Base-by-base conservation (phyloP, 305 asterid species). In the Plantago lanceolata region DNA sequence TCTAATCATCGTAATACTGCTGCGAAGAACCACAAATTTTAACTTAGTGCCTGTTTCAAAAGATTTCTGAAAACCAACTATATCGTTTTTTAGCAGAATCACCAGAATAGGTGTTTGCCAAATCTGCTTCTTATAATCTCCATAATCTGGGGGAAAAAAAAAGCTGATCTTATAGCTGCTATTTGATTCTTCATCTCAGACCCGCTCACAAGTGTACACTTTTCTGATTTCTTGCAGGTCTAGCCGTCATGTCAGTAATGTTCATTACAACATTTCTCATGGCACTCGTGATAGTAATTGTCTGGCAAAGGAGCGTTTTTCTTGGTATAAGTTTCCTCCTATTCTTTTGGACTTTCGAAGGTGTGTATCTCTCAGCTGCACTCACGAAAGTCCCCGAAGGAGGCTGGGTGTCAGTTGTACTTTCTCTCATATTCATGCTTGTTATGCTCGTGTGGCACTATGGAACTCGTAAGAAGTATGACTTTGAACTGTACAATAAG, bases 231-330 rank as follows among this genome's bases (percentile, higher is more conserved):
- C 12, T 40, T 1, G 66, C 95, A 93, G 99, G 99, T 51, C 78
- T 93, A 58, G 99, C 99, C 63, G 93, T 92, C 74, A 89, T 87
- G 94, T 81, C 97, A 0, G 98, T 92, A 69, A 89, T 92, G 97
- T 89, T 81, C 71, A 87, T 92, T 33, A 89, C 99, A 9, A 93
- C 99, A 52, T 85, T 90, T 77, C 90, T 93, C 71, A 89, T 89
- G 97, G 85, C 96, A 37, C 89, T 93, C 12, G 86, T 87, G 18
- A 85, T 93, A 77, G 81, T 87, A 56, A 71, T 93, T 49, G 97
- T 93, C 68, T 89, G 97, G 99, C 96, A 87, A 64, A 76, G 77
- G 73, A 87, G 74, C 58, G 26, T 78, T 53, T 16, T 78, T 49
- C 73, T 79, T 35, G 94, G 95, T 17, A 65, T 65, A 24, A 64